Evolutionary conservation across 106 monocot genomes (phyloP).

Genomic region (Dioscorea zingiberensis): DNA sequence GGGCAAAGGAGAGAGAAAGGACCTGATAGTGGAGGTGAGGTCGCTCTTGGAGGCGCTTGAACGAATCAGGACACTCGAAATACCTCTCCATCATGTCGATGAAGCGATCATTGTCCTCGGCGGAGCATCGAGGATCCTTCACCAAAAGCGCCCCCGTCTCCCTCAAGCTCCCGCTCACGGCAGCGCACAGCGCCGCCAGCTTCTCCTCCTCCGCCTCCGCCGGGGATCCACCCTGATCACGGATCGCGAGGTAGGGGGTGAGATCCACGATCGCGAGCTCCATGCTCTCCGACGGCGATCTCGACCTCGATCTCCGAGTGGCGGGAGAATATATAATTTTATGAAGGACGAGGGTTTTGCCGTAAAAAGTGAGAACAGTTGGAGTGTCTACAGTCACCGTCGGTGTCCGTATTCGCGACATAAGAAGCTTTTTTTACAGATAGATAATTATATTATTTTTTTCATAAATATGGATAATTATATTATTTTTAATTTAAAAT

Average conservation of each 20-base stretch:
- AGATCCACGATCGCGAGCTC: slow-evolving; percentile 86
- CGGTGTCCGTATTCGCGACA: no score
- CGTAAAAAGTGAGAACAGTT: neutral
- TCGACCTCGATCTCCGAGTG: neutral
- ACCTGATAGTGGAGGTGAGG: slow-evolving; percentile 91
- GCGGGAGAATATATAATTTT: neutral
- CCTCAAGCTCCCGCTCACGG: slow-evolving; percentile 68
- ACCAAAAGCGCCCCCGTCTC: slow-evolving; percentile 84
- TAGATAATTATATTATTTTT: no score
- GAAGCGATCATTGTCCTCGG: slow-evolving; percentile 80
- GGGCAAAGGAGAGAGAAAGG: neutral
- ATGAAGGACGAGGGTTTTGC: neutral
- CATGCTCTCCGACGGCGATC: slow-evolving; percentile 26
- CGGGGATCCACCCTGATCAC: neutral
- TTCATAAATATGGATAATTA: no score
- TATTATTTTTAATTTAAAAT: no score
- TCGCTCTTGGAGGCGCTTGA: slow-evolving; percentile 79
- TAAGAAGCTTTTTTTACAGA: no score
- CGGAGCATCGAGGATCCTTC: slow-evolving; percentile 88
- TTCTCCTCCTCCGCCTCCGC: slow-evolving; percentile 19
- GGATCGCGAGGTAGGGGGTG: slow-evolving; percentile 39
- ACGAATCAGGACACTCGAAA: slow-evolving; percentile 58
- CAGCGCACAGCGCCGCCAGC: slow-evolving; percentile 49
- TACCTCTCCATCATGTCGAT: slow-evolving; percentile 95
- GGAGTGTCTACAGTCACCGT: no score